Percentiles rank a stretch among this genome's conserved stretches.
phyloP scores from a whole-genome alignment of 225 moss, liverwort and hornwort species.

The Pseudisothecium myosuroides region DNA sequence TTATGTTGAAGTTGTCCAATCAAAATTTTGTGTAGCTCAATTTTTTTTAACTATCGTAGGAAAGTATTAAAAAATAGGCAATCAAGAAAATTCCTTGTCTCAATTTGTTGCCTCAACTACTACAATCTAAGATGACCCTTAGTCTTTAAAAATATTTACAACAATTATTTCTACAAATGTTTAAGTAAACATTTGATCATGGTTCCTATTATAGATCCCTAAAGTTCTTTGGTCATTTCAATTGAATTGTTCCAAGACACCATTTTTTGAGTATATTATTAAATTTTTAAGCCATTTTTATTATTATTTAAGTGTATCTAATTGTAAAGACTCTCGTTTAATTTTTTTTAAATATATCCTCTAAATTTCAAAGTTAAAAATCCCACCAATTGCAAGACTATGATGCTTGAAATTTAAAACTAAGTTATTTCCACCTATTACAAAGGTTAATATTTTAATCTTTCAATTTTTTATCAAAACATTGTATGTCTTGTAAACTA shows the following conservation, averaged over 20 bases:
- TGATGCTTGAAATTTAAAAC: background rate
- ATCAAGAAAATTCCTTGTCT: rapidly evolving
- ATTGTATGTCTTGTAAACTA: background rate
- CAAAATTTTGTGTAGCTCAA: background rate
- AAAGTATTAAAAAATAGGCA: background rate
- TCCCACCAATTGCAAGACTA: background rate
- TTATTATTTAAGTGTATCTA: background rate
- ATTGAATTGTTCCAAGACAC: background rate
- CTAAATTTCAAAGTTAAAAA: background rate
- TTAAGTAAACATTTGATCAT: background rate
- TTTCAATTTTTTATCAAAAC: background rate
- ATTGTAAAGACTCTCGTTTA: background rate
- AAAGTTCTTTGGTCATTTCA: background rate
- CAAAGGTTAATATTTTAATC: background rate
- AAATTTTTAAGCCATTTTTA: background rate
- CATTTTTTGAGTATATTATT: background rate
- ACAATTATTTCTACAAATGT: background rate
- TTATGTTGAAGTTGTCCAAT: background rate
- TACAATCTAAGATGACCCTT: too few species aligned
- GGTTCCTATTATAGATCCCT: background rate
- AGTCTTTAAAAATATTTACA: too few species aligned
- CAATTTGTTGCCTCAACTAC: background rate
- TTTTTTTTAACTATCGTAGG: too few species aligned
- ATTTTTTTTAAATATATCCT: background rate
- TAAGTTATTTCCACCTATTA: background rate